Evolutionary conservation across 768 basidiomycete species (phyloP).

Genomic region (Dentipellis sp.): DNA sequence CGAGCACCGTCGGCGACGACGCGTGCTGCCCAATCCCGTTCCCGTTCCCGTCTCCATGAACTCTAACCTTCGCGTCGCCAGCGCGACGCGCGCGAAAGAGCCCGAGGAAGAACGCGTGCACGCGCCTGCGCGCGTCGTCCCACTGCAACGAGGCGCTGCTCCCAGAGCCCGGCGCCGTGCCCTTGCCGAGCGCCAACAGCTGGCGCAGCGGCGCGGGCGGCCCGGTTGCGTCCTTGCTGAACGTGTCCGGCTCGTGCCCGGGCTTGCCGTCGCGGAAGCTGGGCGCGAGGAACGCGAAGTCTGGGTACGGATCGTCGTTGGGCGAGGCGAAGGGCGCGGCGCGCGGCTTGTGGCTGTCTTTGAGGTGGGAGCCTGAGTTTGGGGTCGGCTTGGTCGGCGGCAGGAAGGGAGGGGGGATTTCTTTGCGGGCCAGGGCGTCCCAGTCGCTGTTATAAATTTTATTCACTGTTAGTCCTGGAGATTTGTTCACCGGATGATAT

Average conservation of each 20-base stretch:
- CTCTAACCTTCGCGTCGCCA: too few relatives aligned
- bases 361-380: neutral
- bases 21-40: neutral
- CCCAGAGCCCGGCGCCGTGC: neutral
- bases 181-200: neutral
- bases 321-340: neutral
- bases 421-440: neutral
- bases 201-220: too few relatives aligned
- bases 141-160: neutral
- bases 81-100: too few relatives aligned
- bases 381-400: neutral
- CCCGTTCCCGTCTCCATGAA: neutral
- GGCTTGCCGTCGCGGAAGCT: neutral
- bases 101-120: neutral
- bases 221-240: neutral
- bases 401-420: neutral
- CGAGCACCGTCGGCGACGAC: neutral
- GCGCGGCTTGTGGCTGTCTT: neutral
- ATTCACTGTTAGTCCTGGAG: neutral
- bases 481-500: neutral
- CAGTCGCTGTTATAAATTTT: neutral
- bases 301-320: constrained; percentile 1
- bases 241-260: neutral
- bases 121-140: neutral
- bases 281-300: neutral